Conservation (phyloP, 306 rosid genomes). For the Prunus campanulata region DNA sequence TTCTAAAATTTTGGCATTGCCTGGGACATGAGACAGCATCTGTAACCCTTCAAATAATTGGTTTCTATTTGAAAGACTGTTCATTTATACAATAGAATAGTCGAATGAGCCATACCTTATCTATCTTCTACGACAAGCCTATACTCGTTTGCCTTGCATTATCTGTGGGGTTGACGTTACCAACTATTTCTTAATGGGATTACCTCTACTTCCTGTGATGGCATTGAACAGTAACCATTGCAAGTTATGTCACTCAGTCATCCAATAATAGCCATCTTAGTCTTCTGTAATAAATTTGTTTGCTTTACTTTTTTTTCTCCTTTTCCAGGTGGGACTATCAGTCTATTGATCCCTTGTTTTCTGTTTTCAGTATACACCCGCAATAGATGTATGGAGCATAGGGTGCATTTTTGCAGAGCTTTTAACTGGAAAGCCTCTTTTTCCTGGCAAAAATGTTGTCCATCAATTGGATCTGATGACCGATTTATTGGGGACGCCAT, state of each 20-base stretch:
- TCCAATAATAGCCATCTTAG: not conserved
- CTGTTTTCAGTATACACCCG: constrained; percentile 86
- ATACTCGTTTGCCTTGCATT: not conserved
- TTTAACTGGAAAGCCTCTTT: constrained; percentile 95
- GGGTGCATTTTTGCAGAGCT: constrained; percentile 99
- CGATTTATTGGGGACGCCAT: constrained; percentile 93
- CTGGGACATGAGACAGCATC: not conserved
- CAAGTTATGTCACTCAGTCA: not conserved
- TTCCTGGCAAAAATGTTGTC: constrained; percentile 98
- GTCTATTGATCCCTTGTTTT: constrained; percentile 4
- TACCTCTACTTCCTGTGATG: not conserved
- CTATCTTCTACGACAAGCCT: not conserved
- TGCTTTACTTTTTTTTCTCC: not conserved
- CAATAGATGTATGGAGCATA: constrained; percentile 99
- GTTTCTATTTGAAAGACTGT: not conserved
- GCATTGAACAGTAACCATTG: not conserved
- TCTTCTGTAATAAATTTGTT: not conserved
- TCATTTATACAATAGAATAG: not conserved
- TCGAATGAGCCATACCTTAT: not conserved
- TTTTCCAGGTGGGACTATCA: not conserved
- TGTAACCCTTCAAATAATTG: not conserved
- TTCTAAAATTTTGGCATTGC: not conserved
- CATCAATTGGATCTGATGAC: constrained; percentile 98
- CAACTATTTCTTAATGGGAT: not conserved
- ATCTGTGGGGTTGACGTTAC: not conserved